Conservation (phyloP, 305 asterid species). For the Fraxinus greggii region DNA sequence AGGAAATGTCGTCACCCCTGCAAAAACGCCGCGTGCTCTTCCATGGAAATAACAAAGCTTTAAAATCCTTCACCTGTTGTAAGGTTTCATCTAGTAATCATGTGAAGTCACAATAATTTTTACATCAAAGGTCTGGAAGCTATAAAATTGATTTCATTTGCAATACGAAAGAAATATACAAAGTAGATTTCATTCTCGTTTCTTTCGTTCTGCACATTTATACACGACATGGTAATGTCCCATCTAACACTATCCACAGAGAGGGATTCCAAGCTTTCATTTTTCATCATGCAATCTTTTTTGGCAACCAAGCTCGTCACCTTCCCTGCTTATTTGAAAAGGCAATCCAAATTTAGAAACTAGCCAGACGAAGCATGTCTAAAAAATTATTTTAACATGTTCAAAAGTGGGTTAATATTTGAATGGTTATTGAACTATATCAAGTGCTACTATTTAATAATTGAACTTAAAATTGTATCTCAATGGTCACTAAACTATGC, state of each 20-base stretch:
- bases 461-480: neutral
- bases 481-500: neutral
- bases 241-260: slow-evolving; percentile 67
- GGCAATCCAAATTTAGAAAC: neutral
- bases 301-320: slow-evolving; percentile 83
- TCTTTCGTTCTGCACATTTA: slow-evolving; percentile 69
- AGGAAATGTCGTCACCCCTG: slow-evolving; percentile 51
- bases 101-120: neutral
- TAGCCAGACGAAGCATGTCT: neutral
- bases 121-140: neutral
- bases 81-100: slow-evolving; percentile 15
- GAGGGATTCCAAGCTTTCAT: slow-evolving; percentile 87
- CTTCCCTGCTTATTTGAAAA: slow-evolving; percentile 51
- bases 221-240: slow-evolving; percentile 65
- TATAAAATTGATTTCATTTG: neutral
- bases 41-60: slow-evolving; percentile 52
- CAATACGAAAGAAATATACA: neutral
- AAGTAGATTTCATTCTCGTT: slow-evolving; percentile 26
- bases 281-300: slow-evolving; percentile 61
- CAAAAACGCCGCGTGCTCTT: slow-evolving; percentile 42
- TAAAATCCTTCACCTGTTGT: neutral
- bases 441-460: neutral
- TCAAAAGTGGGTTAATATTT: neutral
- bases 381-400: too few relatives aligned
- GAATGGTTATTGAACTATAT: neutral